These are phyloP conservation scores for Laburnicola sp. DNA, from an alignment of 2,329 filamentous ascomycete genomes.

Conservation along the genomic window DNA sequence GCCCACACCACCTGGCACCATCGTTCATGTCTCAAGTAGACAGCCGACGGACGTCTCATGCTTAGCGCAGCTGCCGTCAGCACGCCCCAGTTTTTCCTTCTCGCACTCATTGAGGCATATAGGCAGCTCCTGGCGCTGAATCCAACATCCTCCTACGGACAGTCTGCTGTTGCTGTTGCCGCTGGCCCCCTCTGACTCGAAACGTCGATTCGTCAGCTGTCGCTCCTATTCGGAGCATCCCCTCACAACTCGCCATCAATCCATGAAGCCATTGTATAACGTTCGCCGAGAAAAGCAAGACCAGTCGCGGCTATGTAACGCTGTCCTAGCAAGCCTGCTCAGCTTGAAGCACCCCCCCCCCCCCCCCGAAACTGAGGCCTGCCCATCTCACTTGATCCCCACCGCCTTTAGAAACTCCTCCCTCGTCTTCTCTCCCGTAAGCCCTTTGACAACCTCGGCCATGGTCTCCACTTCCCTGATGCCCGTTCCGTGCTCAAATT, in stretches of 20 bases:
- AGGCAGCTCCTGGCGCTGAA: conserved; percentile 1
- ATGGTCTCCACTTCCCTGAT: conserved; percentile 51
- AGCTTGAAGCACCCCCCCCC: background rate
- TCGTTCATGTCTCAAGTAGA: conserved; percentile 12
- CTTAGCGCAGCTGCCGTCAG: conserved; percentile 9
- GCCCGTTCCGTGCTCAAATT: conserved; percentile 45
- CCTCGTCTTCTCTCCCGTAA: conserved; percentile 26
- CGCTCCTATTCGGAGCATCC: background rate
- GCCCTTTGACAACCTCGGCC: conserved; percentile 47
- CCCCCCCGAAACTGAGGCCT: background rate
- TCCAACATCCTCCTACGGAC: background rate
- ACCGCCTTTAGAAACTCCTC: conserved; percentile 40
- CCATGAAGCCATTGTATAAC: no score
- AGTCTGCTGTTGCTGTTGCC: background rate
- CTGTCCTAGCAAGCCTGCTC: background rate
- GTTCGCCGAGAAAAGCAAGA: background rate
- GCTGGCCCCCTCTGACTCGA: conserved; percentile 6
- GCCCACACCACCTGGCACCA: background rate
- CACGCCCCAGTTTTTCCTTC: conserved; percentile 3
- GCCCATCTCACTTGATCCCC: conserved; percentile 35
- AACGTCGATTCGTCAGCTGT: conserved; percentile 3
- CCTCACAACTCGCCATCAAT: background rate
- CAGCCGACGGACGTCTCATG: conserved; percentile 3
- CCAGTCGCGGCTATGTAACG: background rate
- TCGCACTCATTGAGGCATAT: conserved; percentile 7